Base-by-base conservation (phyloP, 495 filamentous ascomycete genomes). In the Neurospora sp. region DNA sequence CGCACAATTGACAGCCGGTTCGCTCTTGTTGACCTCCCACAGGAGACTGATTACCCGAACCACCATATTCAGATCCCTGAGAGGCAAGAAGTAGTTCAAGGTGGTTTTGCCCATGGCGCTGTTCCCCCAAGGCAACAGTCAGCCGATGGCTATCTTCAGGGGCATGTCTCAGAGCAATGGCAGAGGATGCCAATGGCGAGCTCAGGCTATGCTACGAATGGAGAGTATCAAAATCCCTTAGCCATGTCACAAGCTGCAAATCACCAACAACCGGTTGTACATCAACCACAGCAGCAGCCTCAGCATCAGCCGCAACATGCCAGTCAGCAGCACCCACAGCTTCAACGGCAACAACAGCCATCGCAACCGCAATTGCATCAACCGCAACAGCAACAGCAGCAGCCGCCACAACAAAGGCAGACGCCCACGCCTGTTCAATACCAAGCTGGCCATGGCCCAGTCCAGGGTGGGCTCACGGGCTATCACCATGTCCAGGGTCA, bases 301-400 rank as follows among this genome's bases (percentile, higher is more conserved):
- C 80, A 72, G 71, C 78, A 77, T 66, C 83, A 80, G 73, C 70
- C 73, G 21, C 80, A 78, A 59, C 80, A 73, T 21, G 81, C 80
- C 69, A 78, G 78, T 36, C 80, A 71, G 71, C 78, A 77, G 69
- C 83, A 80, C 73, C 69, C 73, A n/a, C 80, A 78, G 69, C 80
- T 73, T 21, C 82, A 43, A 7, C 73, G 71, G 24, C 73, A 76
- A 39, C 54, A 71, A 24, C 75, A 72, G 69, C 72, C 74, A n/a
- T 69, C 40, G 36, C 75, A 74, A n/a, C 73, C 70, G 21, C 77
- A 78, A 37, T 75, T 72, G 34, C 77, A 74, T 42, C 77, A 71
- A 24, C 40, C 69, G 36, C 79, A 13, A 59, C 78, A 48, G 72
- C 40, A 71, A 28, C 70, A 71, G 7, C 70, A 71, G 21, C 48